These are phyloP conservation scores for Fonsecaea monophora DNA, from an alignment of 2,329 filamentous ascomycete genomes.

Conservation along the genomic window DNA sequence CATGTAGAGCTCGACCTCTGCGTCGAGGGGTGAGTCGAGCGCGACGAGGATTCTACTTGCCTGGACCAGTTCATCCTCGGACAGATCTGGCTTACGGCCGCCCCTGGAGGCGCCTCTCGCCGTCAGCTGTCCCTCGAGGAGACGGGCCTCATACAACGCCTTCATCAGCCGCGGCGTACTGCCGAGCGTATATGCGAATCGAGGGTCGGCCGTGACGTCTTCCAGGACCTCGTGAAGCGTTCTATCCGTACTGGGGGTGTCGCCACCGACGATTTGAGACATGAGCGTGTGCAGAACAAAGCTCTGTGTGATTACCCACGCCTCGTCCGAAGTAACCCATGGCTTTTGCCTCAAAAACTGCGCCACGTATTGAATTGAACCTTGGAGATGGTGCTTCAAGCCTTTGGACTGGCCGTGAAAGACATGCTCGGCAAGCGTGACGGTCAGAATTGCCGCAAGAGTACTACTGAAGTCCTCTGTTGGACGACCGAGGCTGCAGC, in stretches of 20 bases:
- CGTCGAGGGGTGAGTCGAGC: slow-evolving; percentile 21
- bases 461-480: slow-evolving; percentile 20
- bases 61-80: slow-evolving; percentile 21
- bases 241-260: slow-evolving; percentile 1
- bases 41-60: slow-evolving; percentile 21
- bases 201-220: slow-evolving; percentile 18
- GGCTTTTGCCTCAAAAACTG: slow-evolving; percentile 27
- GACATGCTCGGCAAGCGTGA: slow-evolving; percentile 28
- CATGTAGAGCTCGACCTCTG: slow-evolving; percentile 24
- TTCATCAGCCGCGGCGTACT: slow-evolving; percentile 25
- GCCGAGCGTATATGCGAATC: slow-evolving; percentile 24
- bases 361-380: slow-evolving; percentile 13
- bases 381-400: slow-evolving; percentile 20
- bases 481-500: slow-evolving; percentile 8
- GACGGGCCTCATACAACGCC: slow-evolving; percentile 22
- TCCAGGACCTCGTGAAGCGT: slow-evolving; percentile 20
- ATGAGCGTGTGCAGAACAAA: slow-evolving; percentile 23
- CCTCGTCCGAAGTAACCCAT: slow-evolving; percentile 22
- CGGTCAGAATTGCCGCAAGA: slow-evolving; percentile 23
- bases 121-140: slow-evolving; percentile 21
- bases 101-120: slow-evolving; percentile 7
- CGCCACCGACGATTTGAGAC: slow-evolving; percentile 11
- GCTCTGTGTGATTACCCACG: slow-evolving; percentile 25
- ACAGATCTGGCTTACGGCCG: slow-evolving; percentile 8
- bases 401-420: slow-evolving; percentile 24